phyloP scores from a whole-genome alignment of 1,284 basidiomycete genomes.

The Irpex sp. region DNA sequence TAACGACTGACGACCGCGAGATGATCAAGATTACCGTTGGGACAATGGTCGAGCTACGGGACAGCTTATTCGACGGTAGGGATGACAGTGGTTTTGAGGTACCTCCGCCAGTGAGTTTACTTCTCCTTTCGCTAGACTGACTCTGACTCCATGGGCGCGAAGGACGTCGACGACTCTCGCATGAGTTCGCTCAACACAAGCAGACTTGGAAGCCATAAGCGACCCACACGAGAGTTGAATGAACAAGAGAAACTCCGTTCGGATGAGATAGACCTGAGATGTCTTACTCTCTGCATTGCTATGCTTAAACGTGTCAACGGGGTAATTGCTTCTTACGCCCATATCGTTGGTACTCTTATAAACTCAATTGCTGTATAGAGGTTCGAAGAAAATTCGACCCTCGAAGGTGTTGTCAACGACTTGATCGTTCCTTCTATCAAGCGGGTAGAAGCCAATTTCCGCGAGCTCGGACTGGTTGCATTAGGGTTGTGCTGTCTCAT shows the following conservation, averaged over 20 bases:
- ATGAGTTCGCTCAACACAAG: neutral
- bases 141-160: neutral
- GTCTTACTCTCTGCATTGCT: slow-evolving; percentile 64
- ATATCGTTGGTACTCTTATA: neutral
- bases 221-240: slow-evolving; percentile 35
- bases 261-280: slow-evolving; percentile 58
- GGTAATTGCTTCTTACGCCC: slow-evolving; percentile 40
- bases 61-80: slow-evolving; percentile 23
- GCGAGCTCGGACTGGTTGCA: slow-evolving; percentile 82
- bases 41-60: slow-evolving; percentile 84
- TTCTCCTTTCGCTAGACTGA: neutral
- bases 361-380: slow-evolving; percentile 36
- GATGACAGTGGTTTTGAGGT: neutral
- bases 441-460: slow-evolving; percentile 75
- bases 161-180: neutral
- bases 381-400: neutral
- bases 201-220: neutral
- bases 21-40: slow-evolving; percentile 58
- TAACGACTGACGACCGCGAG: slow-evolving; percentile 81
- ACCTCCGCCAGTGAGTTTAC: neutral
- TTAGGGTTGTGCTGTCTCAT: slow-evolving; percentile 88
- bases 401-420: slow-evolving; percentile 80
- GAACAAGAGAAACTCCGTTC: slow-evolving; percentile 51
- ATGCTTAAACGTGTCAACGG: slow-evolving; percentile 87
- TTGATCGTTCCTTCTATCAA: slow-evolving; percentile 86